Percentiles rank a stretch among this genome's conserved stretches.
Conservation (phyloP, 1,139 yeast species). For the Candida mesenterica region DNA sequence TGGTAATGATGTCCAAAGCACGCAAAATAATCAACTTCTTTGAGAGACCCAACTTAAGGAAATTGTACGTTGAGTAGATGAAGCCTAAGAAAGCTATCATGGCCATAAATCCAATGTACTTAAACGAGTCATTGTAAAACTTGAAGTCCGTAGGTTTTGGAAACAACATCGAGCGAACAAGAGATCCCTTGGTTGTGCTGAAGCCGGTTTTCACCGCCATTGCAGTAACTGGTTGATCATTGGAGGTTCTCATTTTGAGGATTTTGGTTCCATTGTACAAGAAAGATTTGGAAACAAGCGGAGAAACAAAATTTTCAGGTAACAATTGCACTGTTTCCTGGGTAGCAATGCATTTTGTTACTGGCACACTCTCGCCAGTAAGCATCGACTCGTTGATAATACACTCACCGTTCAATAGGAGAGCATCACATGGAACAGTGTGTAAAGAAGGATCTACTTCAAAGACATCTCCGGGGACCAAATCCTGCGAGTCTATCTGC, state of each 20-base stretch:
- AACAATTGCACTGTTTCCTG: conserved; percentile 58
- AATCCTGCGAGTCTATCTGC: conserved; percentile 70
- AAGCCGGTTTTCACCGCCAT: conserved; percentile 89
- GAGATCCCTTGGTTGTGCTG: conserved; percentile 93
- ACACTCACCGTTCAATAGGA: conserved; percentile 86
- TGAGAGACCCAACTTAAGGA: conserved; percentile 71
- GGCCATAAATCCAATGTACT: conserved; percentile 94
- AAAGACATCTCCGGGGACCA: conserved; percentile 94
- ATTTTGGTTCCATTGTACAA: conserved; percentile 87
- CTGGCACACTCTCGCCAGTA: conserved; percentile 98
- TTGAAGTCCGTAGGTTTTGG: conserved; percentile 95
- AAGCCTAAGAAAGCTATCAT: conserved; percentile 83
- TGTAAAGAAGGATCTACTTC: conserved; percentile 84
- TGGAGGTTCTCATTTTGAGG: conserved; percentile 68
- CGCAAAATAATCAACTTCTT: conserved; percentile 72
- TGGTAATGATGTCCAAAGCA: conserved; percentile 90
- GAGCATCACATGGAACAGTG: conserved; percentile 83
- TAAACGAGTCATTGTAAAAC: conserved; percentile 90
- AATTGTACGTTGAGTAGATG: conserved; percentile 76
- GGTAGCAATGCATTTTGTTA: conserved; percentile 70
- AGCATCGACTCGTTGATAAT: conserved; percentile 94
- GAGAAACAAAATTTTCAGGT: conserved; percentile 60
- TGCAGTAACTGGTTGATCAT: conserved; percentile 78
- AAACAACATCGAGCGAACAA: conserved; percentile 91
- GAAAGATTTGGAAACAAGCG: conserved; percentile 68